Evolutionary conservation across 2,329 filamentous ascomycete species (phyloP).

Genomic region (Hypocreales sp.): DNA sequence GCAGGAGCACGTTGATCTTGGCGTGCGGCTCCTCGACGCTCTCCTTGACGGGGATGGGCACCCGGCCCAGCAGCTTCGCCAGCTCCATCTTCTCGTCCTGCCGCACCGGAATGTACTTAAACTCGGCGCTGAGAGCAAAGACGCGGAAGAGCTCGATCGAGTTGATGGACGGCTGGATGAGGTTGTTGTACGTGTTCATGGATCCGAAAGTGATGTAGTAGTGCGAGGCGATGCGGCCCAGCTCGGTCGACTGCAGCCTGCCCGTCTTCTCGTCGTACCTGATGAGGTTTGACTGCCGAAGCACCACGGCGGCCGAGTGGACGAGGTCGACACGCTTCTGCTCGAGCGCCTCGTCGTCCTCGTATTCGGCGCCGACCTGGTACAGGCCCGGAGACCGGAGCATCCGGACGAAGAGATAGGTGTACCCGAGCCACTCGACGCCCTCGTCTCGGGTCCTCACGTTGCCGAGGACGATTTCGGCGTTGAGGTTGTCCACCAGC

Average conservation of each 20-base stretch:
- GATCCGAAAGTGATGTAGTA: slow-evolving; percentile 96
- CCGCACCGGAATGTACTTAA: slow-evolving; percentile 96
- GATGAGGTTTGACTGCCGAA: slow-evolving; percentile 77
- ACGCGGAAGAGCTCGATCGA: slow-evolving; percentile 94
- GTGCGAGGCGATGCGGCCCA: slow-evolving; percentile 90
- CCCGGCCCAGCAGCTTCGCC: slow-evolving; percentile 74
- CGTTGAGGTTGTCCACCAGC: slow-evolving; percentile 89
- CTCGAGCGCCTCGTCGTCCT: slow-evolving; percentile 78
- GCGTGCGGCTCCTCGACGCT: slow-evolving; percentile 92
- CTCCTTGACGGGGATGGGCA: slow-evolving; percentile 95
- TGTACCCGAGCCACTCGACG: slow-evolving; percentile 98
- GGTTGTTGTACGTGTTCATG: slow-evolving; percentile 93
- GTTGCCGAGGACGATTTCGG: slow-evolving; percentile 89
- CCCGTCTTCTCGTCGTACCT: slow-evolving; percentile 95
- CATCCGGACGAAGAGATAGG: slow-evolving; percentile 96
- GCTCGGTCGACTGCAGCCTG: slow-evolving; percentile 76
- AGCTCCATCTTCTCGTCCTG: slow-evolving; percentile 96
- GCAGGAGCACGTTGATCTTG: slow-evolving; percentile 94
- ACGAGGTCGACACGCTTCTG: slow-evolving; percentile 97
- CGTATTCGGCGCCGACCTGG: slow-evolving; percentile 90
- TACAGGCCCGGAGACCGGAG: slow-evolving; percentile 88
- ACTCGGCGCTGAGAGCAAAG: slow-evolving; percentile 91
- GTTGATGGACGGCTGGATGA: slow-evolving; percentile 84
- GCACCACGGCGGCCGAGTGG: slow-evolving; percentile 75
- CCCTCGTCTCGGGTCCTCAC: slow-evolving; percentile 83